Evolutionary conservation across 1,284 basidiomycete species (phyloP), one percentile per base, ranked within the genome.

Genomic region (Trichosporon inkin): DNA sequence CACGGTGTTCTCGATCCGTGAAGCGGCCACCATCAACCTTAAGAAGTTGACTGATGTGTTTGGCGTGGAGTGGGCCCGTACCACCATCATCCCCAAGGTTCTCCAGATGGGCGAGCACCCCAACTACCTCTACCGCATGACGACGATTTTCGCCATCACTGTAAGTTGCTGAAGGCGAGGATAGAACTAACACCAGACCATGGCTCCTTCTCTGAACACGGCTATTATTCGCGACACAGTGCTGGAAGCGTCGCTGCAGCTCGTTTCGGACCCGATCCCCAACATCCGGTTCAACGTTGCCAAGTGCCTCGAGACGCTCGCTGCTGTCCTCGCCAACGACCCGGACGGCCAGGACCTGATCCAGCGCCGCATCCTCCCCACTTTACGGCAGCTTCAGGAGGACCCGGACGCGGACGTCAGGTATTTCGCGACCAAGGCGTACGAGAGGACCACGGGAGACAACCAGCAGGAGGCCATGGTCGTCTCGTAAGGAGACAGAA

Each of bases 231-330:
- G 85, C 22, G 84, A 88, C 58, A 90, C 90, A 55, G 89, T 99
- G 66, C 85, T 98, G 66, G 87, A 88, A 52, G 88, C 91, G 28
- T 84, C 99, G 59, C 80, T 96, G 58, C 84, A 87, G 63, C 85
- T 99, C 58, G 88, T 91, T 19, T 83, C 84, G 57, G 96, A 99
- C 77, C 88, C 92, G 10, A 99, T 99, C 72, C 96, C 96, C 60
- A 99, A 99, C 80, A 99, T 99, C 77, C 89, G 96, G 44, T 99
- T 99, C 84, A 99, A 99, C 77, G 93, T 98, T 35, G 90, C 94
- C 49, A 98, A 98, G 79, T 88, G 90, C 17, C 81, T 96, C 68
- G 92, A 97, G 80, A 86, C 90, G 24, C 82, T 97, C 57, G 89
- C 90, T 0, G 81, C 81, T 17, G 86, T 89, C 1, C 87, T 92